These are phyloP conservation scores for Elongisporangium prolatum DNA, from an alignment of 352 stramenopile species.

Conservation along the genomic window DNA sequence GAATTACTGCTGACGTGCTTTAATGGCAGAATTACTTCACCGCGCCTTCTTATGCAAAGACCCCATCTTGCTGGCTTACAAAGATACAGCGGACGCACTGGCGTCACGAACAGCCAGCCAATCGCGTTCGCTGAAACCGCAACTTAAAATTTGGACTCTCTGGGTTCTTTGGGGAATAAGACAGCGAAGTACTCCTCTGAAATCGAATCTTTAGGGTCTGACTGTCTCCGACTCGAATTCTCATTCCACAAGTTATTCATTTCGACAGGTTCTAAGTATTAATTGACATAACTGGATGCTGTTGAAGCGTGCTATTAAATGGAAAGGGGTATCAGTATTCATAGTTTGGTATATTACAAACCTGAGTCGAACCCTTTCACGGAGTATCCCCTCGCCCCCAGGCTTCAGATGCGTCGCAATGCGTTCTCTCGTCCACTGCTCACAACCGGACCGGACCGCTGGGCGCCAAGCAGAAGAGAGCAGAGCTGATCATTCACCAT, in stretches of 20 bases:
- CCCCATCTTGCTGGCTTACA: neutral
- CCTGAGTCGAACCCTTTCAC: neutral
- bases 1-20: neutral
- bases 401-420: neutral
- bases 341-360: neutral
- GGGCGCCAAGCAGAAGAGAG: neutral
- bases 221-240: neutral
- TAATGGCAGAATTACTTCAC: neutral
- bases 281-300: too few species aligned
- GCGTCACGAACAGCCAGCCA: neutral
- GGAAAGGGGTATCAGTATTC: neutral
- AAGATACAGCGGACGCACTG: neutral
- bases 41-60: neutral
- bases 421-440: neutral
- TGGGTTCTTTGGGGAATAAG: neutral
- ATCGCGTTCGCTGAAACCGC: neutral
- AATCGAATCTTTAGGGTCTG: neutral
- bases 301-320: too few species aligned
- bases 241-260: neutral
- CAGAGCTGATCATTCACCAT: constrained; percentile 15
- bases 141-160: neutral
- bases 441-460: neutral
- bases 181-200: neutral
- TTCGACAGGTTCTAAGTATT: neutral
- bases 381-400: neutral